Conservation (phyloP, 176 grass and related monocot species). For the Oryza brachyantha region DNA sequence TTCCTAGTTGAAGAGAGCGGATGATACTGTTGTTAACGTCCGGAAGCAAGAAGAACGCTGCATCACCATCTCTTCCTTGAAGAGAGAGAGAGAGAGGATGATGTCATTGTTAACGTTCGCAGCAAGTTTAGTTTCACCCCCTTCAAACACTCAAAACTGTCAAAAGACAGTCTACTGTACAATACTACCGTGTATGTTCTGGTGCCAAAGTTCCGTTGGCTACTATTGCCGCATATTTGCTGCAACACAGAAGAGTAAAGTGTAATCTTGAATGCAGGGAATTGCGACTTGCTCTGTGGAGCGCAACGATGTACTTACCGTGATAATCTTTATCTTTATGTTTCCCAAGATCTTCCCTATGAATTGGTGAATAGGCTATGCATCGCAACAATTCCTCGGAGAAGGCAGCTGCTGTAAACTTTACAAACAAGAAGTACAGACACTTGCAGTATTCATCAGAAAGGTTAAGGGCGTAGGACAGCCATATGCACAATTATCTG, state of each 20-base stretch:
- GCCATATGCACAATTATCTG: slow-evolving; percentile 16
- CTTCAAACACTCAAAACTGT: background rate
- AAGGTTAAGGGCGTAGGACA: slow-evolving; percentile 9
- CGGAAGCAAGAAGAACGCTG: background rate
- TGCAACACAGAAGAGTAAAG: background rate
- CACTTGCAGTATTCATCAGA: slow-evolving; percentile 19
- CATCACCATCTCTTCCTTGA: background rate
- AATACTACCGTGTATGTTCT: background rate
- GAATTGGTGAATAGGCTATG: background rate
- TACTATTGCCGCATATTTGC: background rate
- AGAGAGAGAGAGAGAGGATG: background rate
- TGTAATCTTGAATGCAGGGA: slow-evolving; percentile 21
- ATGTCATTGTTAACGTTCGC: slow-evolving; percentile 20
- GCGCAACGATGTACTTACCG: background rate
- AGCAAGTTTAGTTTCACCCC: background rate
- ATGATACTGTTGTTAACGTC: slow-evolving; percentile 18
- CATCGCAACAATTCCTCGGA: slow-evolving; percentile 13
- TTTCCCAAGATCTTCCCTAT: slow-evolving; percentile 19
- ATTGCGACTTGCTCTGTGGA: background rate
- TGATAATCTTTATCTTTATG: slow-evolving; percentile 24
- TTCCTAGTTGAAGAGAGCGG: slow-evolving; percentile 9
- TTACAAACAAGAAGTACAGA: slow-evolving; percentile 3
- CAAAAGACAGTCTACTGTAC: background rate
- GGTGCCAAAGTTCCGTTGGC: slow-evolving; percentile 6
- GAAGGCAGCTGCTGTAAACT: slow-evolving; percentile 28